phyloP scores from a whole-genome alignment of 805 yeast species.

The Pichia kluyveri region DNA sequence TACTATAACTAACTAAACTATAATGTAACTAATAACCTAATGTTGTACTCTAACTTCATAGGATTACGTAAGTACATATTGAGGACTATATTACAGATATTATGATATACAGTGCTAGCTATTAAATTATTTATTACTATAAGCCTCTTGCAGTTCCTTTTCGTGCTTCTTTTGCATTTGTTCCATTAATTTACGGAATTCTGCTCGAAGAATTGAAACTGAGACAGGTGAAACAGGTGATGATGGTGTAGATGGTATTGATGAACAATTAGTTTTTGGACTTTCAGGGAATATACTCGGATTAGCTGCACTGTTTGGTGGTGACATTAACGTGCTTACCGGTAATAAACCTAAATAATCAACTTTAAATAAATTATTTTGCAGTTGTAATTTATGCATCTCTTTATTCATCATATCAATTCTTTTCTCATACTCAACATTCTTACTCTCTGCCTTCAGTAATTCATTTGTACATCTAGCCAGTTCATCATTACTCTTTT shows the following conservation, averaged over 20 bases:
- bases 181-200: slow-evolving; percentile 56
- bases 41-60: too few species aligned
- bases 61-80: too few species aligned
- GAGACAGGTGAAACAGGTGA: background rate
- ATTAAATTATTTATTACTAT: too few species aligned
- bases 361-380: slow-evolving; percentile 34
- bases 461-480: slow-evolving; percentile 29
- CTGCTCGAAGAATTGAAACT: slow-evolving; percentile 52
- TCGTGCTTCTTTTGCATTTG: slow-evolving; percentile 35
- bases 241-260: background rate
- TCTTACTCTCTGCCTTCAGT: slow-evolving; percentile 28
- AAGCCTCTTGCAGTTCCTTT: background rate
- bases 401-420: slow-evolving; percentile 31
- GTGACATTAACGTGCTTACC: slow-evolving; percentile 6
- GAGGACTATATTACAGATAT: too few species aligned
- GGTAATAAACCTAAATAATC: slow-evolving; percentile 33
- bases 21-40: too few species aligned
- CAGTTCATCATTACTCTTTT: slow-evolving; percentile 30
- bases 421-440: slow-evolving; percentile 24
- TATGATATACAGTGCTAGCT: too few species aligned
- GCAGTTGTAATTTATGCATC: slow-evolving; percentile 34
- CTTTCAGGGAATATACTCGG: background rate
- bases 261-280: background rate
- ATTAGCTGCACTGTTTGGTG: background rate
- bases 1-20: too few species aligned